Evolutionary conservation across 345 rosid genomes (phyloP).

Genomic region (Rhizophora mangle): DNA sequence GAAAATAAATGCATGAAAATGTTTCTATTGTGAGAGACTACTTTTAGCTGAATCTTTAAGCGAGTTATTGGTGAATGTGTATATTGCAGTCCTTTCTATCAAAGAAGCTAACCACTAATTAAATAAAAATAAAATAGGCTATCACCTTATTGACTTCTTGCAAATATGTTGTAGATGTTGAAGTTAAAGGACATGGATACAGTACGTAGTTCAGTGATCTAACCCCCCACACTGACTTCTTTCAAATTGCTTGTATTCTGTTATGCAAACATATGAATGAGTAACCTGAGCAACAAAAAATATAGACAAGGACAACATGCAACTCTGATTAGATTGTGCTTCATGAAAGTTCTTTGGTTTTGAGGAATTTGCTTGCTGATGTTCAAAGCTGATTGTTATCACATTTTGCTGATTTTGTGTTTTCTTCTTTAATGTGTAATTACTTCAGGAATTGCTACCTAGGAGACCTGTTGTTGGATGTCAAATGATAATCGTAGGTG

Average conservation of each 20-base stretch:
- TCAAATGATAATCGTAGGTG: slow-evolving; percentile 42
- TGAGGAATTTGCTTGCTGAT: neutral
- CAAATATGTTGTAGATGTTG: neutral
- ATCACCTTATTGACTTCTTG: neutral
- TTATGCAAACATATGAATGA: neutral
- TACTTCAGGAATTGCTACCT: slow-evolving; percentile 69
- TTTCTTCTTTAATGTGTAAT: slow-evolving; percentile 13
- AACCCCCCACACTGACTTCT: neutral
- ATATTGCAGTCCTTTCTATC: neutral
- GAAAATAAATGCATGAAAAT: neutral
- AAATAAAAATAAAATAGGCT: slow-evolving; percentile 6
- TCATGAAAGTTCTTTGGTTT: neutral
- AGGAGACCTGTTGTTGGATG: slow-evolving; percentile 50
- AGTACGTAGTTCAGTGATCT: too few relatives aligned
- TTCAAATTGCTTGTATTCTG: neutral
- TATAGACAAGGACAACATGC: neutral
- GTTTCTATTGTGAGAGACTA: neutral
- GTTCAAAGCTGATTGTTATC: neutral
- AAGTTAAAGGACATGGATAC: too few relatives aligned
- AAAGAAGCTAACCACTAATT: neutral
- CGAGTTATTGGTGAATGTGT: neutral
- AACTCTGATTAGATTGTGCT: neutral
- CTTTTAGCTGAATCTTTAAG: neutral
- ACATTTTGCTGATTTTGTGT: slow-evolving; percentile 6
- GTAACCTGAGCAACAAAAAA: neutral